Percentiles rank a stretch among this genome's conserved stretches.
Conservation (phyloP, 805 yeast genomes). For the Candida incommunis region DNA sequence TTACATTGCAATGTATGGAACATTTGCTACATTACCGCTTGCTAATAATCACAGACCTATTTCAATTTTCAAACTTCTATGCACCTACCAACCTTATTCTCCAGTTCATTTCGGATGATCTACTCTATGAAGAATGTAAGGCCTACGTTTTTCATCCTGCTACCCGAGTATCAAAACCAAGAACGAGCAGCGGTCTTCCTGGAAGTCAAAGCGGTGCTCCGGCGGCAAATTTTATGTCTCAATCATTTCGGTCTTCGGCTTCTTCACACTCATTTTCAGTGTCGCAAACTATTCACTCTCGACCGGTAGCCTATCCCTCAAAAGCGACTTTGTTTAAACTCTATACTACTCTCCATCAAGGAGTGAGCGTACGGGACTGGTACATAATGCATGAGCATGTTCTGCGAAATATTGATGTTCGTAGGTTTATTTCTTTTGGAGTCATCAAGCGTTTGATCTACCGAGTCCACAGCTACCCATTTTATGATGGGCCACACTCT, state of each 20-base stretch:
- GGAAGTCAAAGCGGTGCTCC: conserved; percentile 1
- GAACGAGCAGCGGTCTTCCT: background rate
- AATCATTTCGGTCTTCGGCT: conserved; percentile 9
- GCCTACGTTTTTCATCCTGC: conserved; percentile 45
- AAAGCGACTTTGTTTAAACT: conserved; percentile 55
- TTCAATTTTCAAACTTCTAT: conserved; percentile 78
- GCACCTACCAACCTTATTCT: conserved; percentile 76
- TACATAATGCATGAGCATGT: conserved; percentile 46
- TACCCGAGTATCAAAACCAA: background rate
- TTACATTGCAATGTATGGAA: conserved; percentile 78
- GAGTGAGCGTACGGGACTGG: conserved; percentile 72
- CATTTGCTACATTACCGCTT: conserved; percentile 86
- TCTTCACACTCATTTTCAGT: conserved; percentile 14
- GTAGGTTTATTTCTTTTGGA: conserved; percentile 82
- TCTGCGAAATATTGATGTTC: conserved; percentile 56
- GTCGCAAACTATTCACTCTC: background rate
- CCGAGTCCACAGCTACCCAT: conserved; percentile 65
- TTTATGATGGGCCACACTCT: conserved; percentile 26
- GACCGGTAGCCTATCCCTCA: conserved; percentile 28
- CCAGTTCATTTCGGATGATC: conserved; percentile 45
- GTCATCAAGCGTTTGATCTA: conserved; percentile 68
- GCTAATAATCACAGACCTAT: conserved; percentile 67
- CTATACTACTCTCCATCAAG: conserved; percentile 66
- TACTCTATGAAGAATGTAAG: conserved; percentile 73
- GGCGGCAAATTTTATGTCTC: background rate